Conservation (phyloP, 306 rosid genomes). For the Oemleria cerasiformis region DNA sequence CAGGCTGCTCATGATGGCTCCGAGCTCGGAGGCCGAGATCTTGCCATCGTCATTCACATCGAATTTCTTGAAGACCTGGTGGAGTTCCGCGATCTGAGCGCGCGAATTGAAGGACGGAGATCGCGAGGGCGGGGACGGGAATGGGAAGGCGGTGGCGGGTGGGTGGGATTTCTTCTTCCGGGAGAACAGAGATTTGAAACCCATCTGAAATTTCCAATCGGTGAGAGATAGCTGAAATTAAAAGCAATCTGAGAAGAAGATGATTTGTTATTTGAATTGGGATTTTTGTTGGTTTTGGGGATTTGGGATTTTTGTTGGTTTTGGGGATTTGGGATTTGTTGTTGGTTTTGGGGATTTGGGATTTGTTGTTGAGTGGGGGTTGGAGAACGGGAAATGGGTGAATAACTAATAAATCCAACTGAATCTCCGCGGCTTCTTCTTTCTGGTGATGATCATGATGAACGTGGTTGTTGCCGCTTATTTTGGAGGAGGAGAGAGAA, state of each 20-base stretch:
- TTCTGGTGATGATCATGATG: not conserved
- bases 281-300: not conserved
- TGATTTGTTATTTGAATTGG: not conserved
- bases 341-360: not conserved
- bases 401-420: not conserved
- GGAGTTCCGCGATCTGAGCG: constrained; percentile 56
- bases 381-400: not conserved
- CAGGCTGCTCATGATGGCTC: constrained; percentile 65
- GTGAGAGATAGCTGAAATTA: not conserved
- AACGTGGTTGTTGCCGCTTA: not conserved
- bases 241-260: not conserved
- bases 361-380: not conserved
- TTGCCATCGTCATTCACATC: constrained; percentile 91
- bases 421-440: not conserved
- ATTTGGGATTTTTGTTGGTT: no score
- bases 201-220: constrained; percentile 37
- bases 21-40: constrained; percentile 79
- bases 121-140: constrained; percentile 7
- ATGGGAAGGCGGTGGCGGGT: not conserved
- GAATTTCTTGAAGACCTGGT: constrained; percentile 73
- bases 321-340: not conserved
- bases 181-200: constrained; percentile 61
- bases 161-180: constrained; percentile 42
- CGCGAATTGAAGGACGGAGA: constrained; percentile 43
- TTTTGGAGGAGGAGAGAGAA: not conserved